Conservation (phyloP, 768 basidiomycete genomes). For the Pulveroboletus sp. region DNA sequence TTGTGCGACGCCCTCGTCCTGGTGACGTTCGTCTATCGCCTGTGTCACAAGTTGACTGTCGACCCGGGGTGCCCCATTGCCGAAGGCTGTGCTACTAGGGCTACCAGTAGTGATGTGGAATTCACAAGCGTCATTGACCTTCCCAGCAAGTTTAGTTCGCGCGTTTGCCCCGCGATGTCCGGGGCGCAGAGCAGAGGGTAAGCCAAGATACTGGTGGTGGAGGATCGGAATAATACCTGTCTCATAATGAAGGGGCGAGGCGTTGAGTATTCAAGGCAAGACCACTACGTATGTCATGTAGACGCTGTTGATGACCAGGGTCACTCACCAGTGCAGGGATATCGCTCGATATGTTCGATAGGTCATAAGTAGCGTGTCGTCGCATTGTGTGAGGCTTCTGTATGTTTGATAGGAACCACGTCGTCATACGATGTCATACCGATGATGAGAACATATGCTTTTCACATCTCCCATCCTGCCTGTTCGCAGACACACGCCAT, state of each 20-base stretch:
- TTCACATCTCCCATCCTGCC: constrained; percentile 60
- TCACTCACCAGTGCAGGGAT: neutral
- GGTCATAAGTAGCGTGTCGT: neutral
- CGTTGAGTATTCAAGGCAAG: neutral
- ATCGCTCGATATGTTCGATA: neutral
- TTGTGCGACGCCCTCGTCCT: constrained; percentile 21
- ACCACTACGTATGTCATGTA: neutral
- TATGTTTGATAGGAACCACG: neutral
- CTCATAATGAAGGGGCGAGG: neutral
- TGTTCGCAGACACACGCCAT: neutral
- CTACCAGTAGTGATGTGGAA: neutral
- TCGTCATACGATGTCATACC: constrained; percentile 16
- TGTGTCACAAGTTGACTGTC: neutral
- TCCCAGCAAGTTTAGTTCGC: constrained; percentile 13
- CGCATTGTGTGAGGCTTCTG: neutral
- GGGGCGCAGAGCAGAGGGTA: neutral
- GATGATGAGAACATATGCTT: constrained; percentile 32
- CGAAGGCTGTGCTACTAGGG: neutral
- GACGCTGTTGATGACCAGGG: too few relatives aligned
- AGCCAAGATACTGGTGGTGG: neutral
- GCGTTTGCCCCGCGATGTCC: neutral
- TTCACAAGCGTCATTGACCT: constrained; percentile 17
- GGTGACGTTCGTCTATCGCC: constrained; percentile 15
- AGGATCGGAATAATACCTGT: neutral
- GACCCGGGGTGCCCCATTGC: neutral